phyloP scores from a whole-genome alignment of 805 yeast species.

The Myxozyma vanderwaltii region DNA sequence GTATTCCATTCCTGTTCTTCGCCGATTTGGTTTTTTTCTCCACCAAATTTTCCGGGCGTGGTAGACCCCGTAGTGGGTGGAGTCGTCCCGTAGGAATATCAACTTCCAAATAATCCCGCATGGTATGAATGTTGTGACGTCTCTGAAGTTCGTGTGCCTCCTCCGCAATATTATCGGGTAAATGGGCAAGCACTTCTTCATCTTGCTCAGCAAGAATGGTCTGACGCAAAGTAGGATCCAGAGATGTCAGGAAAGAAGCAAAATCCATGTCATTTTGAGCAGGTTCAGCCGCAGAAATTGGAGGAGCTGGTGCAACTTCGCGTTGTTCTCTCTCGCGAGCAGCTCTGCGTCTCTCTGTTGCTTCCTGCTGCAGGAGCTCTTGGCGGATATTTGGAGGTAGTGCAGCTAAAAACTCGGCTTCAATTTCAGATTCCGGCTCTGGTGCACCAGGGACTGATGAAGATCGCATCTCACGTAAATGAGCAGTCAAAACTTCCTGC shows the following conservation, averaged over 20 bases:
- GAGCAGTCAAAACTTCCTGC: conserved; percentile 87
- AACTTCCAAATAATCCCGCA: conserved; percentile 17
- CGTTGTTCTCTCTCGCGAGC: conserved; percentile 34
- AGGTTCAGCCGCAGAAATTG: not conserved
- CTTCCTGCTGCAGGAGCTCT: conserved; percentile 41
- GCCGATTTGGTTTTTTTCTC: conserved; percentile 38
- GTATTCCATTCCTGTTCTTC: conserved; percentile 53
- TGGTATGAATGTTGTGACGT: conserved; percentile 9
- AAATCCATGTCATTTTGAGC: conserved; percentile 37
- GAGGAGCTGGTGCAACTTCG: conserved; percentile 9
- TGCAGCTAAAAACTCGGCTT: conserved; percentile 77
- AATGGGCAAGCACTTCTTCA: conserved; percentile 38
- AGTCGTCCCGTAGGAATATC: conserved; percentile 9
- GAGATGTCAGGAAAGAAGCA: conserved; percentile 40
- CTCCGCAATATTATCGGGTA: conserved; percentile 41
- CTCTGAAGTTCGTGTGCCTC: conserved; percentile 40
- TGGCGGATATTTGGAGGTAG: conserved; percentile 65
- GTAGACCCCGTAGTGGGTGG: not conserved
- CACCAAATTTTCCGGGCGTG: not conserved
- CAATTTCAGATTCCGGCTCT: conserved; percentile 60
- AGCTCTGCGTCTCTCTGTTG: conserved; percentile 35
- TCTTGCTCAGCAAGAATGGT: conserved; percentile 42
- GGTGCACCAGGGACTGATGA: conserved; percentile 44
- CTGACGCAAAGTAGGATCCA: conserved; percentile 42
- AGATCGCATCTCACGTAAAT: conserved; percentile 67